phyloP scores from a whole-genome alignment of 169 alveolate genomes.

The Plasmodium falciparum region DNA sequence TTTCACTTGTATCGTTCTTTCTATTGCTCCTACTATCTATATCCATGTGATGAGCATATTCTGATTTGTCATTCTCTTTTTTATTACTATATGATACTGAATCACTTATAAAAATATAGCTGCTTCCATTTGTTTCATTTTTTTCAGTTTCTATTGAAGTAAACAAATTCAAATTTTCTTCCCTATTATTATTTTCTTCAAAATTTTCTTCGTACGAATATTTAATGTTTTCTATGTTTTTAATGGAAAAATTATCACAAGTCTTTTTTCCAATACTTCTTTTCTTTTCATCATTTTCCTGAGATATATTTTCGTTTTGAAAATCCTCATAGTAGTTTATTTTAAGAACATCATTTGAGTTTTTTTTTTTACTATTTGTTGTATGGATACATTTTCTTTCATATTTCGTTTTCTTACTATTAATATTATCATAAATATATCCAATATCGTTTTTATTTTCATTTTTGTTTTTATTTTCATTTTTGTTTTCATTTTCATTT shows the following conservation, averaged over 20 bases:
- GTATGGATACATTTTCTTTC: constrained; percentile 20
- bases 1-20: too few relatives aligned
- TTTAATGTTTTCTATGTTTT: not conserved
- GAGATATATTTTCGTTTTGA: too few relatives aligned
- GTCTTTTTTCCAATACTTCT: not conserved
- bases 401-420: constrained; percentile 16
- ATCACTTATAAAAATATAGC: too few relatives aligned
- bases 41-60: too few relatives aligned
- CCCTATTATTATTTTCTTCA: not conserved
- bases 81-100: too few relatives aligned
- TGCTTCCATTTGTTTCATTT: not conserved
- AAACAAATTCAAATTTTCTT: too few relatives aligned
- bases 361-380: constrained; percentile 10
- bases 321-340: too few relatives aligned
- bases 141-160: not conserved
- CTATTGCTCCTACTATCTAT: too few relatives aligned
- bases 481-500: too few relatives aligned
- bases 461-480: too few relatives aligned
- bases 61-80: too few relatives aligned
- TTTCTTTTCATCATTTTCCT: not conserved
- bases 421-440: not conserved
- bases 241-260: not conserved
- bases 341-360: not conserved
- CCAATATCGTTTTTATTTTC: too few relatives aligned
- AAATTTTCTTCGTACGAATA: not conserved